Base-by-base conservation (phyloP, 257 asterid species). In the Rhazya stricta region DNA sequence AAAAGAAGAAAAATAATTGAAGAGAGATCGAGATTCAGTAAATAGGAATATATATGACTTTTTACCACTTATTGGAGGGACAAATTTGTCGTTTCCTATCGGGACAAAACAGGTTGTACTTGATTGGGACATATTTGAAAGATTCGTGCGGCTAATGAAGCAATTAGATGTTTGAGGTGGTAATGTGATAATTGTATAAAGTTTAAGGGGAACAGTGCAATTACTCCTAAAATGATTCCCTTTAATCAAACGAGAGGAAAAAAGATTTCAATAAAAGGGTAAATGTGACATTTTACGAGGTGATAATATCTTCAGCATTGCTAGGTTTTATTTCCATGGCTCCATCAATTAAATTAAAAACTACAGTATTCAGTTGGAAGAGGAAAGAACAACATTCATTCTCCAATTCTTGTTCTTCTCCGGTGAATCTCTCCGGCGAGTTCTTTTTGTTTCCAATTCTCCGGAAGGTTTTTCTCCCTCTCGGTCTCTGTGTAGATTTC, bases 271-370 rank as follows among this genome's bases (percentile, higher is more conserved):
- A 0, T 37, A 0, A 0, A 50, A 65, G 75, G 79, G 75, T 32
- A 76, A 57, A 15, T 11, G 1, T 6, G 77, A 63, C 77, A 50
- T 72, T 65, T 72, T 5, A 29, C 0, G 1, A 9, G 37, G 61
- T 32, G 60, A 78, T 51, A 53, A 41, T 65, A 39, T 78, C 77
- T 51, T 50, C 74, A 9, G n/a, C 36, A 18, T 6, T 30, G 27
- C 66, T 51, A 75, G 81, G 67, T 78, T 78, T 77, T 50, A 32
- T 68, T 21, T 43, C 61, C 16, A 67, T 32, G 39, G 48, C 19
- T 62, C 1, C 27, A 1, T n/a, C 23, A 29, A 19, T 11, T 6
- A 13, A 19, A 18, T 18, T 1, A 21, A 37, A 21, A 12, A 21
- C 2, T 0, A 5, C 7, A 5, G 8, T 18, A 6, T 34, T 18